Evolutionary conservation across 176 grass and related monocot species (phyloP).

Genomic region (barley (Hordeum vulgare)): MorexV3_pseudomolecules_assembly NC_058519.1:68965177-68965676

Average conservation of each 20-base stretch:
- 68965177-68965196: neutral
- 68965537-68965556: neutral
- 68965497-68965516: neutral
- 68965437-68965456: neutral
- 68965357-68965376: neutral
- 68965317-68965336: conserved; percentile 23
- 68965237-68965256: conserved; percentile 21
- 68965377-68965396: neutral
- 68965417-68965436: neutral
- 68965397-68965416: conserved; percentile 17
- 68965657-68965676: neutral
- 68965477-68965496: neutral
- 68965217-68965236: neutral
- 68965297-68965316: conserved; percentile 24
- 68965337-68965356: conserved; percentile 4
- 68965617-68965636: neutral
- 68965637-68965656: neutral
- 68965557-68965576: neutral
- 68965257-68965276: neutral
- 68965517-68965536: neutral
- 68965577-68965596: neutral
- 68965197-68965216: neutral
- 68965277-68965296: conserved; percentile 19
- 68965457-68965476: neutral
- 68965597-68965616: neutral